Percentiles rank a stretch among this genome's conserved stretches.
Conservation (phyloP, 2,329 filamentous ascomycete genomes). For the Thelonectria rubi region DNA sequence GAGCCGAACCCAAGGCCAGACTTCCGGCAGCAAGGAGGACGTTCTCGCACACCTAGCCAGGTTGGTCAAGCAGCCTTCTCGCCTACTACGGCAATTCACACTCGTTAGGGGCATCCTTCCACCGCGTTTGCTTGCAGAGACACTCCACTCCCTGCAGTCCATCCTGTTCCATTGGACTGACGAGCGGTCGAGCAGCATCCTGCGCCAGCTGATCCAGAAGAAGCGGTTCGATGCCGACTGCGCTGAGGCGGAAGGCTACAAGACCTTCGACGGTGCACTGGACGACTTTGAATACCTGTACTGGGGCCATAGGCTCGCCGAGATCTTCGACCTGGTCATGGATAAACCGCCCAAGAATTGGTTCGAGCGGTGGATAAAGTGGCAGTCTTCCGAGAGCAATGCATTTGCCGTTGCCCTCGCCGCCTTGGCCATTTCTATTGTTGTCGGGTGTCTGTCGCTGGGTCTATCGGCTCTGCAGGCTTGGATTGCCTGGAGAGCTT, state of each 20-base stretch:
- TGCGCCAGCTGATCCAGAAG: background rate
- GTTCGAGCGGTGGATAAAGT: conserved; percentile 24
- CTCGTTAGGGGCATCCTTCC: conserved; percentile 3
- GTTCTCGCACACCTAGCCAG: background rate
- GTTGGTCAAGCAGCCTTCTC: background rate
- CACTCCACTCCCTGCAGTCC: conserved; percentile 11
- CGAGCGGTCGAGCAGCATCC: background rate
- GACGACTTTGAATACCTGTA: conserved; percentile 18
- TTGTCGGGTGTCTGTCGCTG: conserved; percentile 17
- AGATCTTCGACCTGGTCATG: conserved; percentile 14
- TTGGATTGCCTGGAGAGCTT: conserved; percentile 25
- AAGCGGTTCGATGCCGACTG: conserved; percentile 10
- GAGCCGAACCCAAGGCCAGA: background rate
- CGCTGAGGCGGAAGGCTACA: background rate
- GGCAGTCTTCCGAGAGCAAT: conserved; percentile 26
- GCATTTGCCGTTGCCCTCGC: conserved; percentile 23
- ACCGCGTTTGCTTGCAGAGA: conserved; percentile 12
- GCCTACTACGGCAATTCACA: background rate
- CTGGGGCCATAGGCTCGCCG: conserved; percentile 21
- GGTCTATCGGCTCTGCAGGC: conserved; percentile 18
- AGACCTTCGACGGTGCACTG: background rate
- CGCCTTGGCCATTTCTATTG: conserved; percentile 21
- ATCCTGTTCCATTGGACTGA: conserved; percentile 12
- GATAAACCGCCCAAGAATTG: conserved; percentile 15
- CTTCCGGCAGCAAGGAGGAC: background rate